Conservation (phyloP, 2,329 filamentous ascomycete genomes). For the Cadophora gregata region DNA sequence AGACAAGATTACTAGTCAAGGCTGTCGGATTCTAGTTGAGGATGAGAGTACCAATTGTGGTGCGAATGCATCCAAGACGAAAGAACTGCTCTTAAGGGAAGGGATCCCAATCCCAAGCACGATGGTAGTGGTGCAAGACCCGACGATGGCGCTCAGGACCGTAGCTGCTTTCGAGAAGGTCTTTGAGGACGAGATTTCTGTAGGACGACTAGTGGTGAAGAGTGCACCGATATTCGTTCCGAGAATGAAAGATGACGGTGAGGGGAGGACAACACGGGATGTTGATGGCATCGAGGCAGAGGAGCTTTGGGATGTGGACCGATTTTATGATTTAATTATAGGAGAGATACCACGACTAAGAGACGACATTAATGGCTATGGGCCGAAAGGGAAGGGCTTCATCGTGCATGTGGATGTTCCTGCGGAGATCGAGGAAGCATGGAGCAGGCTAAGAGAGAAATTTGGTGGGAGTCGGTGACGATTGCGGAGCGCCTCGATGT, state of each 20-base stretch:
- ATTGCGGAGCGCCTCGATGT: no score
- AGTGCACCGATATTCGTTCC: conserved; percentile 46
- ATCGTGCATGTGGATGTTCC: conserved; percentile 53
- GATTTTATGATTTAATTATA: conserved; percentile 51
- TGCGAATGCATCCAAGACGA: conserved; percentile 49
- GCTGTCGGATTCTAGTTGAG: conserved; percentile 48
- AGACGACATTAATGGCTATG: conserved; percentile 51
- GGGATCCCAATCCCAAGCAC: conserved; percentile 27
- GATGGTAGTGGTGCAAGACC: conserved; percentile 51
- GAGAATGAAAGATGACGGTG: not conserved
- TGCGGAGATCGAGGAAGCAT: conserved; percentile 18
- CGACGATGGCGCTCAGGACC: conserved; percentile 52
- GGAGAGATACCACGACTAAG: conserved; percentile 52
- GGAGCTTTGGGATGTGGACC: conserved; percentile 47
- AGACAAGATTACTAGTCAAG: conserved; percentile 37
- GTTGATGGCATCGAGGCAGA: conserved; percentile 20
- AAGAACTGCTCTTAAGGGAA: conserved; percentile 44
- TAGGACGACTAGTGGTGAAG: conserved; percentile 35
- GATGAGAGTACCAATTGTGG: conserved; percentile 54
- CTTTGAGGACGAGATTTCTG: conserved; percentile 40
- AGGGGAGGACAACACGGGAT: conserved; percentile 23
- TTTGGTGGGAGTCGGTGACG: conserved; percentile 15
- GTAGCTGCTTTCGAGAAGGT: conserved; percentile 49
- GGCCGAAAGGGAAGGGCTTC: conserved; percentile 50
- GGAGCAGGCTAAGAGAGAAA: conserved; percentile 13